Evolutionary conservation across 2,329 filamentous ascomycete genomes (phyloP).

Genomic region (Trichoderma gracile): DNA sequence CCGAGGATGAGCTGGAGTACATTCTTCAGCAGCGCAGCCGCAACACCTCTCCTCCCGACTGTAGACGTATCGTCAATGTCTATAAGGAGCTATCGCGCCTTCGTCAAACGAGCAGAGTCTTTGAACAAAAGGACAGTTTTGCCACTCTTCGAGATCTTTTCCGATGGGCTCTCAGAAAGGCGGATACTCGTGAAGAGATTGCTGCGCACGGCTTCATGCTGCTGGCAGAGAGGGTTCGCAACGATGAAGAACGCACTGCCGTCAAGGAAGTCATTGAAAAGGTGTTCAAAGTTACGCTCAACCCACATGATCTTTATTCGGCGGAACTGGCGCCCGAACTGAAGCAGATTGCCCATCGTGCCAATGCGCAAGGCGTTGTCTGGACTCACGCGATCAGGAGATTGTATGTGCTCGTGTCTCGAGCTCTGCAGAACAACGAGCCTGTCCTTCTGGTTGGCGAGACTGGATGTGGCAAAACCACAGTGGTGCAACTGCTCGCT

Average conservation of each 20-base stretch:
- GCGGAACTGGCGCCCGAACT: slow-evolving; percentile 58
- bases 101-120: slow-evolving; percentile 85
- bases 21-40: slow-evolving; percentile 88
- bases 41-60: slow-evolving; percentile 86
- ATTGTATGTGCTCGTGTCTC: slow-evolving; percentile 83
- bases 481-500: slow-evolving; percentile 88
- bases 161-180: slow-evolving; percentile 84
- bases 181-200: slow-evolving; percentile 83
- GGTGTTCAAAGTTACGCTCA: slow-evolving; percentile 82
- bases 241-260: slow-evolving; percentile 77
- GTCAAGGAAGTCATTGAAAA: slow-evolving; percentile 88
- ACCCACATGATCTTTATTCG: slow-evolving; percentile 73
- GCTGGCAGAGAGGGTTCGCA: slow-evolving; percentile 89
- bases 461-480: slow-evolving; percentile 97
- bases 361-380: slow-evolving; percentile 68
- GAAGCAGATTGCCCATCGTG: slow-evolving; percentile 46
- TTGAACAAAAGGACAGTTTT: slow-evolving; percentile 97
- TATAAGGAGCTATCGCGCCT: slow-evolving; percentile 90
- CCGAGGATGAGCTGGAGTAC: slow-evolving; percentile 86
- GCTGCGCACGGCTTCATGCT: slow-evolving; percentile 95
- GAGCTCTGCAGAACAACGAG: slow-evolving; percentile 85
- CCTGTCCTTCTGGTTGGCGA: slow-evolving; percentile 93
- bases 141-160: slow-evolving; percentile 95
- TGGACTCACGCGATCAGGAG: slow-evolving; percentile 96
- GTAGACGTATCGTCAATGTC: slow-evolving; percentile 84